Percentiles rank a stretch among this genome's conserved stretches.
Conservation (phyloP, 2,329 filamentous ascomycete genomes). For the Alternaria triticimaculans region DNA sequence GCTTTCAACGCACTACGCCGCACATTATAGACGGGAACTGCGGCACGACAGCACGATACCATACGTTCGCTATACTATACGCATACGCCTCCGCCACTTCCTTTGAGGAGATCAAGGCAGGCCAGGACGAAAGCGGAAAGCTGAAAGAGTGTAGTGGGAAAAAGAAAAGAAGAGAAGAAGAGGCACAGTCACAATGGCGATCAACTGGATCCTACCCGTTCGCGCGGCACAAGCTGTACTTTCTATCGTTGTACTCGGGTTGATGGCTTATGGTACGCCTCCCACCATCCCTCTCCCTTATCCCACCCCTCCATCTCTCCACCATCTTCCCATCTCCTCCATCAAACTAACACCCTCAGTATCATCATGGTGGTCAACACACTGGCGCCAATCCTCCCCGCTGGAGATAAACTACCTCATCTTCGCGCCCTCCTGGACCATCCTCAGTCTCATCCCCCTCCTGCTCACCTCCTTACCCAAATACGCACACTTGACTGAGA, state of each 20-base stretch:
- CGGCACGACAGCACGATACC: background rate
- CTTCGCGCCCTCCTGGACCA: slow-evolving; percentile 78
- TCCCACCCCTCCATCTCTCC: no score
- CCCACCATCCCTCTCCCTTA: no score
- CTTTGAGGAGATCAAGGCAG: background rate
- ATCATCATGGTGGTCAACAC: slow-evolving; percentile 59
- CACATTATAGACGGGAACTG: background rate
- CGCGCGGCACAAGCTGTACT: slow-evolving; percentile 73
- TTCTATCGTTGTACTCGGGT: slow-evolving; percentile 74
- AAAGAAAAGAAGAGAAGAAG: background rate
- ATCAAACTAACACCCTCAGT: slow-evolving; percentile 53
- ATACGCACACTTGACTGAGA: slow-evolving; percentile 47
- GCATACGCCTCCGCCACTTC: background rate
- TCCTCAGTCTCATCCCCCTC: slow-evolving; percentile 71
- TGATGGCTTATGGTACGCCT: slow-evolving; percentile 71
- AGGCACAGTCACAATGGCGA: slow-evolving; percentile 52
- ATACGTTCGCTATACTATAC: background rate
- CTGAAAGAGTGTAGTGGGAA: background rate
- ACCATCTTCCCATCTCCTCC: no score
- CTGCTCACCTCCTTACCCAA: slow-evolving; percentile 67
- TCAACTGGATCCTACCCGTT: slow-evolving; percentile 65
- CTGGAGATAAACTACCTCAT: slow-evolving; percentile 76
- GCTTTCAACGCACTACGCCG: background rate
- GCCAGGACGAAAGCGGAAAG: background rate
- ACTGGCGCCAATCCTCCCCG: slow-evolving; percentile 62